These are phyloP conservation scores for Mycena belliarum DNA, from an alignment of 768 basidiomycete species.

Conservation along the genomic window DNA sequence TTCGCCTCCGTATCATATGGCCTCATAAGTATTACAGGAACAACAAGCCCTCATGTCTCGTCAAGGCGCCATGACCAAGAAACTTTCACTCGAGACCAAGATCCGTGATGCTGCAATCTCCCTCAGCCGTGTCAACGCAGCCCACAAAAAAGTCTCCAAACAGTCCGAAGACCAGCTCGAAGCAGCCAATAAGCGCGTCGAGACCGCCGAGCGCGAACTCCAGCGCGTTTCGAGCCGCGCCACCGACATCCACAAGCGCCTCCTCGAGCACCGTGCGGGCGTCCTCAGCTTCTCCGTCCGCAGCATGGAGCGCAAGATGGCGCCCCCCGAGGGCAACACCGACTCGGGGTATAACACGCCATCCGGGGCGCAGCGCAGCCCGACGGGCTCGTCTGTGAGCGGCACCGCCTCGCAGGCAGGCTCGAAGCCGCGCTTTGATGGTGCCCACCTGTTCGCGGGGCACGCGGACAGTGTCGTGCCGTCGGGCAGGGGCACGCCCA, in stretches of 20 bases:
- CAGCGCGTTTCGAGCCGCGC: conserved; percentile 66
- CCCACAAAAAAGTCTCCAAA: conserved; percentile 60
- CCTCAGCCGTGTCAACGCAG: conserved; percentile 65
- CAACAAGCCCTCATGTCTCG: conserved; percentile 69
- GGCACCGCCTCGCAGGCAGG: conserved; percentile 41
- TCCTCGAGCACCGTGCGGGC: conserved; percentile 83
- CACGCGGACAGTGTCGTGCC: conserved; percentile 71
- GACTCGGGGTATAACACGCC: conserved; percentile 59
- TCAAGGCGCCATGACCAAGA: conserved; percentile 66
- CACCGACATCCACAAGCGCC: conserved; percentile 58
- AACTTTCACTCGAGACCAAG: conserved; percentile 79
- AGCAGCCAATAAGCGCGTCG: conserved; percentile 71
- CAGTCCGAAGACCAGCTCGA: conserved; percentile 73
- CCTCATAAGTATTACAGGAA: conserved; percentile 50
- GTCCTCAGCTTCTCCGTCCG: conserved; percentile 75
- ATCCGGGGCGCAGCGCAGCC: conserved; percentile 53
- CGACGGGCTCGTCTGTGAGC: conserved; percentile 43
- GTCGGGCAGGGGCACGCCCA: conserved; percentile 39
- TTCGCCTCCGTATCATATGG: conserved; percentile 3
- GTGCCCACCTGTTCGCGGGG: conserved; percentile 83
- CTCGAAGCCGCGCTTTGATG: conserved; percentile 59
- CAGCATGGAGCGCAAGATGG: conserved; percentile 60
- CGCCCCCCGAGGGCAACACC: conserved; percentile 30
- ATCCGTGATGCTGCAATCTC: conserved; percentile 86
- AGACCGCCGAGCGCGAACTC: conserved; percentile 68